Base-by-base conservation (phyloP, 768 basidiomycete genomes). In the Cyathus striatus region DNA sequence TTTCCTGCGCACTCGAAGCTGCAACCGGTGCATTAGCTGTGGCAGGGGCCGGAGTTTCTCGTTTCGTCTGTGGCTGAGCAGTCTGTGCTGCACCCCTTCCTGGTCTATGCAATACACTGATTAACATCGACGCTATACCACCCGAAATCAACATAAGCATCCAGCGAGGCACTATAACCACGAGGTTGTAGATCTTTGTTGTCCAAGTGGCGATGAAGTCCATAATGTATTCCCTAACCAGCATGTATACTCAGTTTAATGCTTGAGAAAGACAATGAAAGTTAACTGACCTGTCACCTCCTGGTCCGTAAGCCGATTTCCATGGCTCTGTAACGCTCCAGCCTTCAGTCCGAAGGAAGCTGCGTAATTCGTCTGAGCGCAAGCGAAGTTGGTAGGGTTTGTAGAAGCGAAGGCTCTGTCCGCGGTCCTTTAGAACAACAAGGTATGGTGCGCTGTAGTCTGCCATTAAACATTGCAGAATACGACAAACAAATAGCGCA, bases 371-470 rank as follows among this genome's bases (percentile, higher is more conserved):
- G 16, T 81, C 80, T 3, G 75, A 70, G 23, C 65, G 72, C 4
- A 89, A 62, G 44, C 81, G 73, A 43, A 91, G 64, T 36, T 79
- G 72, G 12, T 74, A 70, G 5, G 84, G 74, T 45, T 70, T 72
- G 59, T 87, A 84, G 70, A 94, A 95, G 16, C 90, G 83, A n/a
- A 95, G 73, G 2, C 76, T 78, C 52, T 78, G 72, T 23, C 90
- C 91, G 23, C 86, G 72, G 51, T 92, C 75, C 37, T 74, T 78
- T 37, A 81, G 50, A 16, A 93, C 64, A 22, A 93, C 79, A 21
- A 93, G 61, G 45, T 75, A 75, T 0, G 92, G 92, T 3, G 86
- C 88, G 52, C 91, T 93, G 47, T 39, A 44, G 16, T 20, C 13
- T 17, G 21, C 13, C 42, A 22, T 44, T n/a, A n/a, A n/a, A n/a